Base-by-base conservation (phyloP, 306 rosid species). In the Fagus sylvatica region DNA sequence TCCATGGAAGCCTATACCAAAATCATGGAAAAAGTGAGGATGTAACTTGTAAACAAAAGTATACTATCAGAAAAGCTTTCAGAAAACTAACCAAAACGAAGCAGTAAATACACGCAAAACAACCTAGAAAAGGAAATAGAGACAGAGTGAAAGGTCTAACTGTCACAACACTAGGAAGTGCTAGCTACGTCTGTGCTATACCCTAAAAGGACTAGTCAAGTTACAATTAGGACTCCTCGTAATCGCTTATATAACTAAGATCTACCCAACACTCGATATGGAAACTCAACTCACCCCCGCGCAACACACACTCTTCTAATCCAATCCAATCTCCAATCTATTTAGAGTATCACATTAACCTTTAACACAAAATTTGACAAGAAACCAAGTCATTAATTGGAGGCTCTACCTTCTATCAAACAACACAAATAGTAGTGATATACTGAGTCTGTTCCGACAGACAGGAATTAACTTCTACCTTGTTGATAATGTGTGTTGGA, bases 1-100 rank as follows among this genome's bases (percentile, higher is more conserved):
- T 75, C 82, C 85, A 74, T 65, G 80, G 62, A 53, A 76, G 74
- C 87, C 98, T 92, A 81, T 37, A 80, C 56, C 90, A 80, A 88
- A 78, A 15, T 74, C 53, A 77, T 22, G 11, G 13, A 15, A 77
- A 71, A 71, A 83, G 53, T 74, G 53, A 57, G 66, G 41, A 75
- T 43, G 9, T 46, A 54, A 19, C 10, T 42, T n/a, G 4, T 42
- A 36, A 34, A 70, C 59, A 19, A 34, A 69, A 28, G 5, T 60
- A 40, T 48, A 53, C 1, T 8, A 76, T 17, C 72, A 74, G 55
- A 68, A 48, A 61, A 41, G 51, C 70, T 13, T 37, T 16, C 71
- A n/a, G 49, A 65, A 17, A 39, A 65, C 32, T 17, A 39, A 39
- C 49, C 28, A 39, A 7, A 39, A 17, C 16, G 40, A 34, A 65